Percentiles rank a stretch among this genome's conserved stretches.
phyloP scores from a whole-genome alignment of 495 filamentous ascomycete species.

The Sporormia fimetaria region DNA sequence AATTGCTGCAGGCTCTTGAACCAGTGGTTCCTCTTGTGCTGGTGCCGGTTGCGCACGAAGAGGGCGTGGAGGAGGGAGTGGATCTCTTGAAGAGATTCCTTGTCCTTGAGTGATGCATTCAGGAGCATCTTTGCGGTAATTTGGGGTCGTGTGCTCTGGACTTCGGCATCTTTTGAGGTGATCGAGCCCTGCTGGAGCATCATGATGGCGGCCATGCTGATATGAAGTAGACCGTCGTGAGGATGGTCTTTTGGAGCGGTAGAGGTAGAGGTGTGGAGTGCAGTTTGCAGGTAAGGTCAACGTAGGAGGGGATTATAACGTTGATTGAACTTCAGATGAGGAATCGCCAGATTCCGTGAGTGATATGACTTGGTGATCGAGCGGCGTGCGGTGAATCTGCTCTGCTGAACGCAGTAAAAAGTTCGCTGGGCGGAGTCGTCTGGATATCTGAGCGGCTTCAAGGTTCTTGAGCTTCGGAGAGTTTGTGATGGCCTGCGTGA shows the following conservation, averaged over 20 bases:
- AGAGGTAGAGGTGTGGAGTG: background rate
- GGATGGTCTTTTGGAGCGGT: background rate
- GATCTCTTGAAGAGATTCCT: conserved; percentile 11
- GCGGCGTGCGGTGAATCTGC: too few species aligned
- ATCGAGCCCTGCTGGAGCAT: conserved; percentile 3
- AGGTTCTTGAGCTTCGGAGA: too few species aligned
- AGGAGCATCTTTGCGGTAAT: conserved; percentile 8
- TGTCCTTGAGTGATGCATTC: conserved; percentile 1
- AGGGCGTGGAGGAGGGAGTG: conserved; percentile 16
- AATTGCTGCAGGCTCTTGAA: conserved; percentile 17
- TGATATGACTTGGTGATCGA: too few species aligned
- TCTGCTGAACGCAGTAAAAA: too few species aligned
- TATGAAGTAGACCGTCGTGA: too few species aligned
- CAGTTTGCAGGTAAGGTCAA: too few species aligned
- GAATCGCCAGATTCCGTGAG: too few species aligned
- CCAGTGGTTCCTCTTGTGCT: conserved; percentile 21
- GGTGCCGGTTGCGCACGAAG: conserved; percentile 20
- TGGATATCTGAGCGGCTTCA: too few species aligned
- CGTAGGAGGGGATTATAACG: too few species aligned
- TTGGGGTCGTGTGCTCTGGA: background rate
- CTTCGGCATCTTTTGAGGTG: background rate
- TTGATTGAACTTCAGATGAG: too few species aligned
- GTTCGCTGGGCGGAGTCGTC: too few species aligned
- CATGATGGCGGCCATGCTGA: conserved; percentile 9
- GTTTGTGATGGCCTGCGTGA: too few species aligned